A percentile compares a stretch with the other conserved stretches of the same genome.
These are phyloP conservation scores for Phanerodontia chrysosporium DNA, from an alignment of 768 basidiomycete genomes.

Conservation along the genomic window DNA sequence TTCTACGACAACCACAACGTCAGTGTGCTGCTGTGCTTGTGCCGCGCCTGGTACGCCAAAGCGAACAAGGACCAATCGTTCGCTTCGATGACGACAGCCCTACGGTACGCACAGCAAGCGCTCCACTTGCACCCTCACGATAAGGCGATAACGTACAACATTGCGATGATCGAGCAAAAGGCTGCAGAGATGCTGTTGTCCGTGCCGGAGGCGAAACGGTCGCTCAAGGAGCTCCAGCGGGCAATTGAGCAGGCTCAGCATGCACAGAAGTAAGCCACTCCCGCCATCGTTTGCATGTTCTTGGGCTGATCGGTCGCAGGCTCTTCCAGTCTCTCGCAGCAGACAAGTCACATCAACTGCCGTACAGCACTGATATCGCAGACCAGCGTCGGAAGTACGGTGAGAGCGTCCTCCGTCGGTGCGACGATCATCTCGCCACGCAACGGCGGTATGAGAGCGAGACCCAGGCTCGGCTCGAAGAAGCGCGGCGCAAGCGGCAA, in stretches of 20 bases:
- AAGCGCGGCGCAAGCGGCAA: constrained; percentile 71
- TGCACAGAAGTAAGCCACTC: constrained; percentile 70
- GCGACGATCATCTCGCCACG: constrained; percentile 70
- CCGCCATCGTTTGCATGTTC: not conserved
- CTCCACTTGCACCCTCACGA: constrained; percentile 81
- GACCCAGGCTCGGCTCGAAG: constrained; percentile 65
- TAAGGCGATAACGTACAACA: constrained; percentile 90
- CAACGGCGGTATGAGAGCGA: constrained; percentile 74
- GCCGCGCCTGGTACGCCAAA: constrained; percentile 92
- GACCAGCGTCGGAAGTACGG: constrained; percentile 90
- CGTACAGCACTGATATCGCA: constrained; percentile 84
- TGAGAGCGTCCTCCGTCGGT: constrained; percentile 76
- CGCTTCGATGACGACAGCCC: constrained; percentile 74
- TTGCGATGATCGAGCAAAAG: constrained; percentile 98
- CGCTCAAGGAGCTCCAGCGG: constrained; percentile 71
- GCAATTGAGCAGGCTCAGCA: constrained; percentile 79
- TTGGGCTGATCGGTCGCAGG: constrained; percentile 36
- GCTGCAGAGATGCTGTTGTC: constrained; percentile 85
- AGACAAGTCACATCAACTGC: constrained; percentile 63
- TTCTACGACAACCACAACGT: constrained; percentile 74
- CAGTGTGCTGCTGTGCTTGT: constrained; percentile 76
- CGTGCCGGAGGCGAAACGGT: constrained; percentile 69
- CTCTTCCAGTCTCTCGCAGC: constrained; percentile 80
- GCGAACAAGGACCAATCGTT: constrained; percentile 88
- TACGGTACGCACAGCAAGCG: constrained; percentile 84